Conservation (phyloP, 768 basidiomycete genomes). For the Lactarius psammicola region DNA sequence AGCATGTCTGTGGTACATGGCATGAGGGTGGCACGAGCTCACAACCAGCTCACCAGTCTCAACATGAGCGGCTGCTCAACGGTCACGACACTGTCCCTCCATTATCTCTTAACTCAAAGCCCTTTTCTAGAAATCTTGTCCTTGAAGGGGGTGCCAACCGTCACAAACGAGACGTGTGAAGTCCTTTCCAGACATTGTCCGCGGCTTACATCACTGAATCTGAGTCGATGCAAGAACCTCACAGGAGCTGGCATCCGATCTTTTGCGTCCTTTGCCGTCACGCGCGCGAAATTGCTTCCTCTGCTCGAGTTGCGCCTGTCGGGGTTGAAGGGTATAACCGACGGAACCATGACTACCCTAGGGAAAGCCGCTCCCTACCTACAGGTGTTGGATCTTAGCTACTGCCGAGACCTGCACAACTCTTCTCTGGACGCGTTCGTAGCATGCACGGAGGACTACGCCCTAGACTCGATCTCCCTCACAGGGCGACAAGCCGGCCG, state of each 20-base stretch:
- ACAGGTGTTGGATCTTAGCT: slow-evolving; percentile 80
- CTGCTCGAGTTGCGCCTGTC: slow-evolving; percentile 66
- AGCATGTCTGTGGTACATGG: slow-evolving; percentile 48
- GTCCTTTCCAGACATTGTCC: slow-evolving; percentile 60
- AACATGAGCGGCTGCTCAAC: slow-evolving; percentile 71
- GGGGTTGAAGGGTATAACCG: slow-evolving; percentile 60
- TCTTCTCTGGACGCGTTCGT: slow-evolving; percentile 74
- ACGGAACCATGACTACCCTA: slow-evolving; percentile 60
- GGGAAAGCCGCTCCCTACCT: slow-evolving; percentile 69
- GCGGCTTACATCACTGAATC: slow-evolving; percentile 57
- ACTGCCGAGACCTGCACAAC: slow-evolving; percentile 68
- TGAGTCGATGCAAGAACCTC: slow-evolving; percentile 69
- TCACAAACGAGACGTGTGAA: slow-evolving; percentile 73
- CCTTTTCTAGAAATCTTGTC: slow-evolving; percentile 56
- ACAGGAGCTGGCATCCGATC: slow-evolving; percentile 59
- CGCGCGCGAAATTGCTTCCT: slow-evolving; percentile 47
- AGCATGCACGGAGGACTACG: slow-evolving; percentile 44
- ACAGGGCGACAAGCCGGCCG: slow-evolving; percentile 65
- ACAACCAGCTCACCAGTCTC: slow-evolving; percentile 68
- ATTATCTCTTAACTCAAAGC: slow-evolving; percentile 65
- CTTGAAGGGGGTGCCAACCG: slow-evolving; percentile 65
- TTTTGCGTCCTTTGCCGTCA: slow-evolving; percentile 45
- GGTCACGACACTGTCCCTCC: slow-evolving; percentile 64
- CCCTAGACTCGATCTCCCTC: slow-evolving; percentile 48
- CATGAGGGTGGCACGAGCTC: slow-evolving; percentile 39